Percentiles rank a stretch among this genome's conserved stretches.
phyloP scores from a whole-genome alignment of 352 stramenopile genomes.

The Phytophthora fragariaefolia region DNA sequence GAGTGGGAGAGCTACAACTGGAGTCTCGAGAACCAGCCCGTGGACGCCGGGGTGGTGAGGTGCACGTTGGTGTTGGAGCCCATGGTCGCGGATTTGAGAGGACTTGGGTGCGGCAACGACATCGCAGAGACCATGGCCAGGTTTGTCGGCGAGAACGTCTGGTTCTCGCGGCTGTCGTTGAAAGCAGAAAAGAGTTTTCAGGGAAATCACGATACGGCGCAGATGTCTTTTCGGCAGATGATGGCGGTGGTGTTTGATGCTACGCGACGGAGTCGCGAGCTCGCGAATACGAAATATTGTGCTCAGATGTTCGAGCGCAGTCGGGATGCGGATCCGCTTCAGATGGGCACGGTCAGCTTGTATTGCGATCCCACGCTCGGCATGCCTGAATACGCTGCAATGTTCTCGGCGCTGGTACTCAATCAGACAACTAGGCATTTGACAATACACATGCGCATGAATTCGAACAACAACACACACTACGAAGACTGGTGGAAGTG shows the following conservation, averaged over 20 bases:
- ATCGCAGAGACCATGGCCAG: conserved; percentile 25
- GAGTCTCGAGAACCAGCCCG: conserved; percentile 28
- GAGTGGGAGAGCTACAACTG: conserved; percentile 23
- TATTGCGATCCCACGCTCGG: conserved; percentile 9
- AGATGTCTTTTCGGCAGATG: conserved; percentile 24
- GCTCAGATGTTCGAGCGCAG: background rate
- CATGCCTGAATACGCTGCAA: conserved; percentile 7
- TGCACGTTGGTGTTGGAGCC: conserved; percentile 28
- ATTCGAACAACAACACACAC: conserved; percentile 1
- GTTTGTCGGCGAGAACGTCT: conserved; percentile 28
- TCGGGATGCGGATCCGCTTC: background rate
- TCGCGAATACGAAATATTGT: conserved; percentile 25
- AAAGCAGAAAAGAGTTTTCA: conserved; percentile 1
- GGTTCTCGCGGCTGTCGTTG: conserved; percentile 19
- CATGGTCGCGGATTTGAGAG: conserved; percentile 19
- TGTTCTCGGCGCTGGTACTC: conserved; percentile 23
- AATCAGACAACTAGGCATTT: conserved; percentile 22
- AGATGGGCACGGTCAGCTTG: conserved; percentile 13
- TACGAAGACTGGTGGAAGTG: conserved; percentile 24
- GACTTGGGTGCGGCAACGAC: conserved; percentile 7
- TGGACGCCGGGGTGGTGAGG: conserved; percentile 14
- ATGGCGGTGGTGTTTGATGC: conserved; percentile 25
- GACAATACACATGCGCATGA: conserved; percentile 3
- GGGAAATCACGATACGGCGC: background rate
- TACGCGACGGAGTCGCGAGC: conserved; percentile 21